Conservation (phyloP, 345 rosid genomes). For the Eucalyptus decipiens region DNA sequence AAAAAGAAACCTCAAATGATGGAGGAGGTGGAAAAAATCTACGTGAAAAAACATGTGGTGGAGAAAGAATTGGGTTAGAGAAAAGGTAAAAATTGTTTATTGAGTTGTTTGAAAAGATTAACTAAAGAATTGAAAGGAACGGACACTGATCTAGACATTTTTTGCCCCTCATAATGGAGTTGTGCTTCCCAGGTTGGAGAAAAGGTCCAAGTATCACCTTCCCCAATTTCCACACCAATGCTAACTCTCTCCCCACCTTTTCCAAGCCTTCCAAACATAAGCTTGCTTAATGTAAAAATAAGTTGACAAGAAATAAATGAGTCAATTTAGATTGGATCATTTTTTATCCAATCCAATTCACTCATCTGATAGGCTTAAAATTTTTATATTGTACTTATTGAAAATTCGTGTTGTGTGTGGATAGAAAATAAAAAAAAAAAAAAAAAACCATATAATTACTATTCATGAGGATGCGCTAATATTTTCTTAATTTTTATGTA, state of each 20-base stretch:
- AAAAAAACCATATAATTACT: background rate
- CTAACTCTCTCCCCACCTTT: background rate
- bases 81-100: background rate
- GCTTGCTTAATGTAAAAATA: background rate
- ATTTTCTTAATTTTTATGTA: no score
- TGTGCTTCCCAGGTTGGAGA: background rate
- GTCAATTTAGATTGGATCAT: background rate
- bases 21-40: background rate
- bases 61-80: background rate
- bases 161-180: background rate
- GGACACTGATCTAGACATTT: background rate
- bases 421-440: background rate
- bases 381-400: background rate
- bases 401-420: background rate
- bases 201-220: background rate
- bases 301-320: background rate
- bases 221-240: no score
- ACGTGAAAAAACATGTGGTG: background rate
- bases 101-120: background rate
- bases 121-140: background rate
- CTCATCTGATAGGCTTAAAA: background rate
- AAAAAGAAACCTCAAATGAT: background rate
- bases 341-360: background rate
- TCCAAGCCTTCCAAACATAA: background rate
- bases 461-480: background rate